Conservation (phyloP, 2,329 filamentous ascomycete genomes). For the Colletotrichum liriopes region DNA sequence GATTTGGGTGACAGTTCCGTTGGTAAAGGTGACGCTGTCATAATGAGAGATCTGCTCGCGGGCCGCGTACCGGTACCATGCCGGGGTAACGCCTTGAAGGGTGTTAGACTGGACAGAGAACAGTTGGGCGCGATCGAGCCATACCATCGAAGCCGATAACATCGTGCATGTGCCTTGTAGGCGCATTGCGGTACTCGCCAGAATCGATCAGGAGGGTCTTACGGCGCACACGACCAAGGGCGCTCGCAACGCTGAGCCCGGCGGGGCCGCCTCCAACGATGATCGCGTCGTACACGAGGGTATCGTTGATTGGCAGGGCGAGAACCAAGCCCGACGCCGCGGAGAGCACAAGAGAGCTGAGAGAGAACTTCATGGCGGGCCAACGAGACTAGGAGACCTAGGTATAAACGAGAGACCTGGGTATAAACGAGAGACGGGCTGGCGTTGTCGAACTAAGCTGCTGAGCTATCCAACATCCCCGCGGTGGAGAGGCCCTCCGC, state of each 20-base stretch:
- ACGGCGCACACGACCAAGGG: slow-evolving; percentile 71
- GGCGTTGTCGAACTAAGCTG: not conserved
- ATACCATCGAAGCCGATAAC: slow-evolving; percentile 73
- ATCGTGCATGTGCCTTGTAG: slow-evolving; percentile 74
- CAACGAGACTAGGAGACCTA: not conserved
- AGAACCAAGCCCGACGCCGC: slow-evolving; percentile 14
- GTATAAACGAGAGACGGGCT: slow-evolving; percentile 7
- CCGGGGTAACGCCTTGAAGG: slow-evolving; percentile 66
- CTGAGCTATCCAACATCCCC: not conserved
- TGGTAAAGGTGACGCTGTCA: slow-evolving; percentile 63
- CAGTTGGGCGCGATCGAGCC: not conserved
- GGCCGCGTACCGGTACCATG: slow-evolving; percentile 68
- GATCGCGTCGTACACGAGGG: slow-evolving; percentile 65
- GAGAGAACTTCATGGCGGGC: slow-evolving; percentile 18
- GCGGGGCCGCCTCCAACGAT: slow-evolving; percentile 72
- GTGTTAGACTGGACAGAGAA: slow-evolving; percentile 1
- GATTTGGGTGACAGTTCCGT: slow-evolving; percentile 67
- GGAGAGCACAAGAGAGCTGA: slow-evolving; percentile 22
- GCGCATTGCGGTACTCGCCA: slow-evolving; percentile 69
- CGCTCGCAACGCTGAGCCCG: slow-evolving; percentile 69
- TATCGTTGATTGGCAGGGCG: slow-evolving; percentile 26
- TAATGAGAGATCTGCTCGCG: slow-evolving; percentile 69
- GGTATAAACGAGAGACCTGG: slow-evolving; percentile 3
- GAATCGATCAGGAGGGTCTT: slow-evolving; percentile 72
- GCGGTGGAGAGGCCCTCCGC: not conserved